Evolutionary conservation across 768 basidiomycete genomes (phyloP).

Genomic region (Naganishia antarctica): DNA sequence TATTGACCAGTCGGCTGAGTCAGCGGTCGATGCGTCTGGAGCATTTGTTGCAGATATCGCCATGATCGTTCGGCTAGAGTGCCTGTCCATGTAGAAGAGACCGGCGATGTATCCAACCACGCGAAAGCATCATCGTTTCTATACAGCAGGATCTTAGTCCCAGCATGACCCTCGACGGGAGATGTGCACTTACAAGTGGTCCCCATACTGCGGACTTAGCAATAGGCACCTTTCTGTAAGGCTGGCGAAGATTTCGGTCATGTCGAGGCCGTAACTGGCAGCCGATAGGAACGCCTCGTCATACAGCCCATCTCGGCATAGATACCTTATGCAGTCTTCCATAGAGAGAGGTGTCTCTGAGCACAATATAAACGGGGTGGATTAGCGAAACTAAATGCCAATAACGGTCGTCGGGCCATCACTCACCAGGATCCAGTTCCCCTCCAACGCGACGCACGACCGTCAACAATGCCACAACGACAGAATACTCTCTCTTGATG

Average conservation of each 20-base stretch:
- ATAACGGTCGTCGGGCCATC: background rate
- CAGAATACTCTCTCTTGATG: slow-evolving; percentile 54
- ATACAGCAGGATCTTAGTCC: slow-evolving; percentile 27
- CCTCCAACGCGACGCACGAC: slow-evolving; percentile 53
- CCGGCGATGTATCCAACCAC: slow-evolving; percentile 59
- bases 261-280: slow-evolving; percentile 69
- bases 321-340: slow-evolving; percentile 64
- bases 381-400: background rate
- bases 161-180: slow-evolving; percentile 27
- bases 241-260: slow-evolving; percentile 76
- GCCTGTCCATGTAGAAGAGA: slow-evolving; percentile 73
- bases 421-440: slow-evolving; percentile 23
- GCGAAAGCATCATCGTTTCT: slow-evolving; percentile 63
- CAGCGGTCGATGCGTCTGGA: slow-evolving; percentile 62
- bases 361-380: slow-evolving; percentile 22
- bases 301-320: slow-evolving; percentile 73
- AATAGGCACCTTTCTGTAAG: slow-evolving; percentile 74
- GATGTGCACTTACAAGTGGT: background rate
- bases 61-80: slow-evolving; percentile 73
- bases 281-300: slow-evolving; percentile 74
- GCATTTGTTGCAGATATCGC: slow-evolving; percentile 67
- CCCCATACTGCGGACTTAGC: slow-evolving; percentile 46
- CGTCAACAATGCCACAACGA: slow-evolving; percentile 72
- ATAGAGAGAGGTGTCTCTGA: slow-evolving; percentile 44
- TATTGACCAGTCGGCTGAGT: slow-evolving; percentile 69